These are phyloP conservation scores for Candida succiphila DNA, from an alignment of 805 yeast species.

Conservation along the genomic window DNA sequence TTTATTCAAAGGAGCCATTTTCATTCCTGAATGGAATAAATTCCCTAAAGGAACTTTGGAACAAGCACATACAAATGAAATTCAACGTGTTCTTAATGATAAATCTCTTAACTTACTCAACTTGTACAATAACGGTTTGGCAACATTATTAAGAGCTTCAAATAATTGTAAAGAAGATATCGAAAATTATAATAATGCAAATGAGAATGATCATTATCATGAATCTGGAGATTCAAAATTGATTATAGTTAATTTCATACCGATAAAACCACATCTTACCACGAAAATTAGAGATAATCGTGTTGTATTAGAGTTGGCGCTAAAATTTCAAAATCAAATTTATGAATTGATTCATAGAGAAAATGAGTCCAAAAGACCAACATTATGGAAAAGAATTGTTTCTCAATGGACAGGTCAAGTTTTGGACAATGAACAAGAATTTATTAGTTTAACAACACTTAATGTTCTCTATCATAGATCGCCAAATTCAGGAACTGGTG, in stretches of 20 bases:
- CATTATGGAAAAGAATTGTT: too few species aligned
- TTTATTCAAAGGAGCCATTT: slow-evolving; percentile 29
- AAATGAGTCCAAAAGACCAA: too few species aligned
- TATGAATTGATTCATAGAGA: slow-evolving; percentile 13
- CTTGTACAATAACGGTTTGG: slow-evolving; percentile 19
- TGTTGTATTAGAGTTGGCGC: slow-evolving; percentile 11
- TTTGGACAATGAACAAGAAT: slow-evolving; percentile 1
- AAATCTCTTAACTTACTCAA: slow-evolving; percentile 16
- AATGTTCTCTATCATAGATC: slow-evolving; percentile 14
- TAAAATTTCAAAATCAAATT: slow-evolving; percentile 10
- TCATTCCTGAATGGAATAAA: slow-evolving; percentile 49
- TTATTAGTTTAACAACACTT: slow-evolving; percentile 17
- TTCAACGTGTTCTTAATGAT: slow-evolving; percentile 14
- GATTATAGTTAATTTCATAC: slow-evolving; percentile 20
- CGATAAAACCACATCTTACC: slow-evolving; percentile 2
- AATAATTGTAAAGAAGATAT: slow-evolving; percentile 15
- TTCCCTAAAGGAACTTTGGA: slow-evolving; percentile 21
- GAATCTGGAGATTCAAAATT: slow-evolving; percentile 20
- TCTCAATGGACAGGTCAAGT: not conserved
- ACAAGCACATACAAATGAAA: slow-evolving; percentile 19
- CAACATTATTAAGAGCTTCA: slow-evolving; percentile 18
- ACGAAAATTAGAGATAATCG: slow-evolving; percentile 13
- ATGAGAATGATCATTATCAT: slow-evolving; percentile 1
- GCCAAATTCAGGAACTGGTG: slow-evolving; percentile 5
- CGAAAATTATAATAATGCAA: slow-evolving; percentile 12